phyloP scores from a whole-genome alignment of 768 basidiomycete species.

The Mycena kentingensis region DNA sequence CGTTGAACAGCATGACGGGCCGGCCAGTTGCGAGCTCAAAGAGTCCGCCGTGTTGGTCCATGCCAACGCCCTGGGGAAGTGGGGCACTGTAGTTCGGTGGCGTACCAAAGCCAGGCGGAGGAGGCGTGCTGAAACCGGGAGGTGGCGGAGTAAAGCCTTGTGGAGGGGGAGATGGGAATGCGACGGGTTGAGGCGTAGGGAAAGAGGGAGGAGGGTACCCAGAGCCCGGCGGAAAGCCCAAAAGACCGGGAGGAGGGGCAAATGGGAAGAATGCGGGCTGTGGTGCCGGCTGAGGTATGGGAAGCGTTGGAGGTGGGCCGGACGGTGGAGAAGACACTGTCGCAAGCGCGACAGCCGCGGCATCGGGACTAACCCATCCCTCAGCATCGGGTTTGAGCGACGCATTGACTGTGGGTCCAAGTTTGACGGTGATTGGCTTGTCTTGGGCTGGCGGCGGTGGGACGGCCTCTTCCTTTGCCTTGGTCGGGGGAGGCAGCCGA shows the following conservation, averaged over 20 bases:
- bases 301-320: slow-evolving; percentile 3
- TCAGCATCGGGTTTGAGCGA: slow-evolving; percentile 18
- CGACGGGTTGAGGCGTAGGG: background rate
- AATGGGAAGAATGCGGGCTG: slow-evolving; percentile 9
- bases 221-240: slow-evolving; percentile 1
- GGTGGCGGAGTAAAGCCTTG: slow-evolving; percentile 14
- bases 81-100: slow-evolving; percentile 62
- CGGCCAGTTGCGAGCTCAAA: slow-evolving; percentile 84
- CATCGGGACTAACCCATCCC: slow-evolving; percentile 21
- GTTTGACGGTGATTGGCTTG: slow-evolving; percentile 10
- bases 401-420: slow-evolving; percentile 1
- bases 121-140: slow-evolving; percentile 41
- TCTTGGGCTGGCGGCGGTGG: background rate
- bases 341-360: slow-evolving; percentile 14
- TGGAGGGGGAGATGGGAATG: slow-evolving; percentile 1
- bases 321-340: slow-evolving; percentile 6
- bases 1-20: slow-evolving; percentile 66
- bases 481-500: slow-evolving; percentile 14
- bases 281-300: background rate
- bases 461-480: background rate
- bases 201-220: slow-evolving; percentile 3
- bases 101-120: slow-evolving; percentile 65
- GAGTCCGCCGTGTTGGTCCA: slow-evolving; percentile 76
- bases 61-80: slow-evolving; percentile 73
- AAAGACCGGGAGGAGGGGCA: slow-evolving; percentile 2